Evolutionary conservation across 106 monocot genomes (phyloP).

Genomic region (Cymbidium sinense): DNA sequence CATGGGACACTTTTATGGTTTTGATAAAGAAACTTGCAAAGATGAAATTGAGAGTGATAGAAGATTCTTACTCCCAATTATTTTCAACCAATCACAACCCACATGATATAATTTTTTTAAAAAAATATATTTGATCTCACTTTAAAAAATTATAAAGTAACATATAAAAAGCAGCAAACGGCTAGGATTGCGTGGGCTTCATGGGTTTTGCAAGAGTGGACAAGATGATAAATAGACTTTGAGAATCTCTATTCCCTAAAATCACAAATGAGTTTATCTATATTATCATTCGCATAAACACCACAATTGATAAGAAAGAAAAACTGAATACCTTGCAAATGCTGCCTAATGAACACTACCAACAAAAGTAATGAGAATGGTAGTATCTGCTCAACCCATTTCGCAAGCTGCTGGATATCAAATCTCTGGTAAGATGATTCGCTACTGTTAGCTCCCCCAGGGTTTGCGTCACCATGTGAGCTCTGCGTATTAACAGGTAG

Average conservation of each 20-base stretch:
- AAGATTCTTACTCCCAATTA: background rate
- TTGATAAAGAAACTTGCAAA: background rate
- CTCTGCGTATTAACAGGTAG: slow-evolving; percentile 8
- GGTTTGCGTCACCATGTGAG: slow-evolving; percentile 20
- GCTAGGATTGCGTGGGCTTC: background rate
- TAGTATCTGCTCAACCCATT: slow-evolving; percentile 88
- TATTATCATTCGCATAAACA: background rate
- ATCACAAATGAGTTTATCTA: background rate
- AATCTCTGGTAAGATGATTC: slow-evolving; percentile 75
- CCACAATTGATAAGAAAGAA: background rate
- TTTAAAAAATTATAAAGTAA: background rate
- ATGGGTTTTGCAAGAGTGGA: background rate
- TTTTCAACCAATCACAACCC: too few relatives aligned
- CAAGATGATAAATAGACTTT: background rate
- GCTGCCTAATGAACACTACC: slow-evolving; percentile 92
- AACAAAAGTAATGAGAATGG: slow-evolving; percentile 83
- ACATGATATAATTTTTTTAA: background rate
- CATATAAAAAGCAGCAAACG: background rate
- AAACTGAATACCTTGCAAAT: slow-evolving; percentile 72
- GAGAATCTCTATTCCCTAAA: background rate
- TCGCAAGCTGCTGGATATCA: slow-evolving; percentile 89
- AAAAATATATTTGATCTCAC: background rate
- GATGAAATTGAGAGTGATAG: background rate
- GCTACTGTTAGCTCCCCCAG: slow-evolving; percentile 28
- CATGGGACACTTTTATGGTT: background rate